A percentile compares a stretch with the other conserved stretches of the same genome.
Evolutionary conservation across 495 filamentous ascomycete species (phyloP).

Genomic region (Daldinia concentrica): DNA sequence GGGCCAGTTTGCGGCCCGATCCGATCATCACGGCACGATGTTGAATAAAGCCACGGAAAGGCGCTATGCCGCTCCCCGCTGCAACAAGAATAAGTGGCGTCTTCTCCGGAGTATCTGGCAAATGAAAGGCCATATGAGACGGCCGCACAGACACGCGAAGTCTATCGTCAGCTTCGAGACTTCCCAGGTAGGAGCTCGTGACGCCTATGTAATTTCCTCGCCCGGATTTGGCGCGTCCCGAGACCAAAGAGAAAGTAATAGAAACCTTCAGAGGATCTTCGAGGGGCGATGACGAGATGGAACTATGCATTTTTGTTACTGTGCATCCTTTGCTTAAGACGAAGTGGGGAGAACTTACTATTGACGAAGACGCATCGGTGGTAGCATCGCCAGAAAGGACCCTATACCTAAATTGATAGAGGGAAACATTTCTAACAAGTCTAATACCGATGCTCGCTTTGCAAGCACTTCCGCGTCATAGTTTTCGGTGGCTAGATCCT

Average conservation of each 20-base stretch:
- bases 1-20: slow-evolving; percentile 52
- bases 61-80: slow-evolving; percentile 63
- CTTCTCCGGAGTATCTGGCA: slow-evolving; percentile 61
- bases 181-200: slow-evolving; percentile 63
- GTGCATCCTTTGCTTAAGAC: slow-evolving; percentile 35
- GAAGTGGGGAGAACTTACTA: slow-evolving; percentile 55
- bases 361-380: slow-evolving; percentile 71
- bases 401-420: slow-evolving; percentile 57
- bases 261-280: slow-evolving; percentile 56
- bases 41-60: slow-evolving; percentile 71
- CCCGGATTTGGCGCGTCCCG: slow-evolving; percentile 47
- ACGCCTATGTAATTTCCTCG: slow-evolving; percentile 58
- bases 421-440: slow-evolving; percentile 65
- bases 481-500: slow-evolving; percentile 27
- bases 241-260: slow-evolving; percentile 65
- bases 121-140: slow-evolving; percentile 69
- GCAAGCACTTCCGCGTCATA: slow-evolving; percentile 41
- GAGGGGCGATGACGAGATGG: slow-evolving; percentile 69
- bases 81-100: slow-evolving; percentile 71
- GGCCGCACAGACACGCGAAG: slow-evolving; percentile 64
- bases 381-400: slow-evolving; percentile 68
- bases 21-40: slow-evolving; percentile 63
- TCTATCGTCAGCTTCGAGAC: slow-evolving; percentile 52
- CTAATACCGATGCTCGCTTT: slow-evolving; percentile 66
- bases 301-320: slow-evolving; percentile 18